Evolutionary conservation across 2,329 filamentous ascomycete genomes (phyloP).

Genomic region (Colletotrichum australisinense): DNA sequence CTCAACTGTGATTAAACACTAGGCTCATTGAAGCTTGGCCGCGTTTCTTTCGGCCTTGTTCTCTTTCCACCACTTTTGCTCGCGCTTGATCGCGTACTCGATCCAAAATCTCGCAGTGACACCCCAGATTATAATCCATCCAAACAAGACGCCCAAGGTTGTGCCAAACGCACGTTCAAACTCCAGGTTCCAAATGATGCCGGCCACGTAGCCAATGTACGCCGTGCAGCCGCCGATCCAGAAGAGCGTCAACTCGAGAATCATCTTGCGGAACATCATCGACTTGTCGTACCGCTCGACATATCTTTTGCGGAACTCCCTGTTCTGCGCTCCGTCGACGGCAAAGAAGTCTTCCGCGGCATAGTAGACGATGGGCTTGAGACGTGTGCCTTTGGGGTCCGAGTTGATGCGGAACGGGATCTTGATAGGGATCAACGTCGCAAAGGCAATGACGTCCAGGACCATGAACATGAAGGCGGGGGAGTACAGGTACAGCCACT

Average conservation of each 20-base stretch:
- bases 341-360: conserved; percentile 34
- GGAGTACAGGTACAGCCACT: conserved; percentile 33
- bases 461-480: conserved; percentile 35
- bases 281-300: conserved; percentile 33
- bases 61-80: conserved; percentile 33
- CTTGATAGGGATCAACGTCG: conserved; percentile 30
- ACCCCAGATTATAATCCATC: conserved; percentile 33
- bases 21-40: conserved; percentile 32
- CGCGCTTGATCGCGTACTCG: conserved; percentile 27
- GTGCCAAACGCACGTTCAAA: conserved; percentile 32
- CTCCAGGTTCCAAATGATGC: conserved; percentile 32
- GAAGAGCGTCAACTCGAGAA: conserved; percentile 31
- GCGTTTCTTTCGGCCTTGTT: conserved; percentile 29
- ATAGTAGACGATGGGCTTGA: conserved; percentile 34
- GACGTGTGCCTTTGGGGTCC: conserved; percentile 25
- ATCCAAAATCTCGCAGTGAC: conserved; percentile 29
- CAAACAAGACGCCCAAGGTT: conserved; percentile 25
- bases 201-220: conserved; percentile 28
- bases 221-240: conserved; percentile 31
- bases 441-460: conserved; percentile 26
- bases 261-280: conserved; percentile 35
- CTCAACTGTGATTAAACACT: conserved; percentile 31
- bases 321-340: conserved; percentile 33
- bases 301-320: conserved; percentile 30
- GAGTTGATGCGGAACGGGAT: conserved; percentile 34